These are phyloP conservation scores for Pouteria glomerata DNA, from an alignment of 148 eudicot species.

Conservation along the genomic window DNA sequence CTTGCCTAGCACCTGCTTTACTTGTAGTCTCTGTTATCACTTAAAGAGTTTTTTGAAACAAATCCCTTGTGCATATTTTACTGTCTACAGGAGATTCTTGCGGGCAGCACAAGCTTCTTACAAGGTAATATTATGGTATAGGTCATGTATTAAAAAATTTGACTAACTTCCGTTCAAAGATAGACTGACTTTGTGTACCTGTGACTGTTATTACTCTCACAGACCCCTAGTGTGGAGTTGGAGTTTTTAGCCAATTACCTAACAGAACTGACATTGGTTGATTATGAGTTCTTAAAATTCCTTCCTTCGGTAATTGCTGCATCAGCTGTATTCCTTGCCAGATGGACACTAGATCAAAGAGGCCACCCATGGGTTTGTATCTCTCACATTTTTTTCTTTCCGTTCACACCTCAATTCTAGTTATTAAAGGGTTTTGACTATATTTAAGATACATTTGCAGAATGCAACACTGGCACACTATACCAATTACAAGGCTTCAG, in stretches of 20 bases:
- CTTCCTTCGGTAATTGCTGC: slow-evolving; percentile 77
- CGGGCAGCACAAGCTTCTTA: slow-evolving; percentile 67
- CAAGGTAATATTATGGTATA: slow-evolving; percentile 32
- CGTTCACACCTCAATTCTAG: neutral
- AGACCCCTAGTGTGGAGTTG: slow-evolving; percentile 49
- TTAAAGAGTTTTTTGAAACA: neutral
- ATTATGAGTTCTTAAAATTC: slow-evolving; percentile 65
- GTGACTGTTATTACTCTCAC: slow-evolving; percentile 12
- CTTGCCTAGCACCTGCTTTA: neutral
- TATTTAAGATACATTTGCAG: slow-evolving; percentile 26
- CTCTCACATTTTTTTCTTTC: neutral
- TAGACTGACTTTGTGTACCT: neutral
- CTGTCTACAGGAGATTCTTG: slow-evolving; percentile 54
- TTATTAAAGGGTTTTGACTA: neutral
- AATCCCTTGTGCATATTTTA: neutral
- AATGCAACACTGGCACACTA: slow-evolving; percentile 59
- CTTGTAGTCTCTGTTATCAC: neutral
- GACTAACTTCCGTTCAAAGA: neutral
- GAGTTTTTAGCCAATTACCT: slow-evolving; percentile 81
- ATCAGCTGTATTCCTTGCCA: slow-evolving; percentile 79
- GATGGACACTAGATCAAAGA: slow-evolving; percentile 75
- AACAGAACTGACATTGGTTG: slow-evolving; percentile 72
- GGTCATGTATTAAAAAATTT: neutral
- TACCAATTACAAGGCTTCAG: slow-evolving; percentile 51
- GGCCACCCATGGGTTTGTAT: slow-evolving; percentile 70